phyloP scores from a whole-genome alignment of 768 basidiomycete genomes.

The Coprinopsis sp. region DNA sequence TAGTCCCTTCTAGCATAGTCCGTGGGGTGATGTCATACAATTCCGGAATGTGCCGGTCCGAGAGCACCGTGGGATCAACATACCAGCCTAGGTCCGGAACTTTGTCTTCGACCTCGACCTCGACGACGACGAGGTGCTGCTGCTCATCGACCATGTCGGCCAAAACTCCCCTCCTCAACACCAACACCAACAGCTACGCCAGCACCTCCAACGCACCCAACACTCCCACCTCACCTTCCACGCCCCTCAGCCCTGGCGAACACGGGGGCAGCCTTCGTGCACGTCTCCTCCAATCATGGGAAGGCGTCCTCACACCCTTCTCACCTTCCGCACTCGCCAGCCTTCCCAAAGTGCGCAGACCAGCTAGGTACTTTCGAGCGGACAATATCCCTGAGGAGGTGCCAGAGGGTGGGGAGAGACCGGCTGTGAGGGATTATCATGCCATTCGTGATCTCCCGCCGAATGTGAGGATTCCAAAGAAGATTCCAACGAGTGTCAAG shows the following conservation, averaged over 20 bases:
- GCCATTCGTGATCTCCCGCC: slow-evolving; percentile 63
- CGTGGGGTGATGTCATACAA: slow-evolving; percentile 26
- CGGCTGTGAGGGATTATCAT: slow-evolving; percentile 69
- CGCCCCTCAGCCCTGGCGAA: neutral
- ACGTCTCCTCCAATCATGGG: slow-evolving; percentile 43
- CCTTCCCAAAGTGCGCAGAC: slow-evolving; percentile 40
- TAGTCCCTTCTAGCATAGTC: slow-evolving; percentile 24
- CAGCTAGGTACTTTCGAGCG: slow-evolving; percentile 56
- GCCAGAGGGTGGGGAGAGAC: slow-evolving; percentile 46
- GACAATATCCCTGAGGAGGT: slow-evolving; percentile 68
- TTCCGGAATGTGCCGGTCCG: slow-evolving; percentile 12
- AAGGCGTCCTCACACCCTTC: slow-evolving; percentile 55
- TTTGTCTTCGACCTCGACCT: too few relatives aligned
- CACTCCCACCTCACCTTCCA: too few relatives aligned
- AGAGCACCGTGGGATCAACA: too few relatives aligned
- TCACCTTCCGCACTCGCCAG: slow-evolving; percentile 56
- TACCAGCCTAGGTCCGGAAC: too few relatives aligned
- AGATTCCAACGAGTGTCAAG: slow-evolving; percentile 73
- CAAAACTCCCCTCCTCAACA: too few relatives aligned
- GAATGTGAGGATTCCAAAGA: slow-evolving; percentile 73
- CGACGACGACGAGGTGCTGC: too few relatives aligned
- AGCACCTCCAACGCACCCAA: too few relatives aligned
- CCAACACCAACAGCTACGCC: too few relatives aligned
- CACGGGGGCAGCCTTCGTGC: neutral
- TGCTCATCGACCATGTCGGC: too few relatives aligned